phyloP scores from a whole-genome alignment of 2,329 filamentous ascomycete species.

The Lachnellula arida region DNA sequence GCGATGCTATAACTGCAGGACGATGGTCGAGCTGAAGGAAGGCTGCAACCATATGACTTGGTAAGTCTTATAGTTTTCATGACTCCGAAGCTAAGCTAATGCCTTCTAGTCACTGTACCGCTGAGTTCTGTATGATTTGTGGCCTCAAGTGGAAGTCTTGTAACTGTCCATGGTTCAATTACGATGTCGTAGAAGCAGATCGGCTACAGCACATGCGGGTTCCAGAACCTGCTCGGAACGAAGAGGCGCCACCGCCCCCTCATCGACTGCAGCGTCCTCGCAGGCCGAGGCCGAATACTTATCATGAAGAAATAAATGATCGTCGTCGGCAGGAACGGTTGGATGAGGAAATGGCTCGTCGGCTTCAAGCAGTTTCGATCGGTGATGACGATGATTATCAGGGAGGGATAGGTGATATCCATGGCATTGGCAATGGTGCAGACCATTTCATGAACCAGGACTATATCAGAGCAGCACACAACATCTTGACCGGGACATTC shows the following conservation, averaged over 20 bases:
- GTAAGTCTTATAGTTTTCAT: constrained; percentile 42
- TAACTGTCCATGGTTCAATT: constrained; percentile 76
- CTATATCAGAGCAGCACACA: constrained; percentile 40
- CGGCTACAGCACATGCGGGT: constrained; percentile 49
- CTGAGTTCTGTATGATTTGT: constrained; percentile 85
- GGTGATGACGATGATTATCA: constrained; percentile 35
- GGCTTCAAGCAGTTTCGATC: constrained; percentile 43
- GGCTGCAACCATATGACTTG: constrained; percentile 89
- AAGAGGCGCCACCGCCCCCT: constrained; percentile 30
- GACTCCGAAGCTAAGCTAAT: constrained; percentile 9
- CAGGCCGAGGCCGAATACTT: constrained; percentile 23
- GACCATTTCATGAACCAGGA: constrained; percentile 59
- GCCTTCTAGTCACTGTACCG: constrained; percentile 62
- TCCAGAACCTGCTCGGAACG: constrained; percentile 26
- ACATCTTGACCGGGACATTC: constrained; percentile 32
- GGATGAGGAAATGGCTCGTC: constrained; percentile 47
- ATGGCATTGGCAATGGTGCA: constrained; percentile 46
- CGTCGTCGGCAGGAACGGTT: constrained; percentile 40
- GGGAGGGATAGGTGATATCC: constrained; percentile 39
- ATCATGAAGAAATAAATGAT: constrained; percentile 33
- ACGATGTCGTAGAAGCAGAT: constrained; percentile 51
- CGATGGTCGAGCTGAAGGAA: constrained; percentile 73
- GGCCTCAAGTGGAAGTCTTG: constrained; percentile 78
- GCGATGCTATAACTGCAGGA: constrained; percentile 68
- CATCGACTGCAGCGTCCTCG: constrained; percentile 31